A percentile compares a stretch with the other conserved stretches of the same genome.
Conservation (phyloP, 495 filamentous ascomycete genomes). For the Parathielavia appendiculata region DNA sequence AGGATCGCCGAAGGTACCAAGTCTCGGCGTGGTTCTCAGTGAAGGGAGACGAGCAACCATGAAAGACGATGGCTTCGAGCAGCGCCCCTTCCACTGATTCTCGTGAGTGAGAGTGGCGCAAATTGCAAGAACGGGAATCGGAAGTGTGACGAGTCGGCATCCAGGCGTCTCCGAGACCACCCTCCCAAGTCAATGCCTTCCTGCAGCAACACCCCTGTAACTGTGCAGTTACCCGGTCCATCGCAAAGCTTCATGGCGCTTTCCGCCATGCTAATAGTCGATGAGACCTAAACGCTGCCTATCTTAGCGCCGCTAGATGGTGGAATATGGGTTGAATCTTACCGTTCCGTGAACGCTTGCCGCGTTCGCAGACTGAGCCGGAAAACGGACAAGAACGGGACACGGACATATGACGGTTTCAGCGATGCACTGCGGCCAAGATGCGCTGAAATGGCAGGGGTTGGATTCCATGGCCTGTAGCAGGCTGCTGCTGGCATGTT, state of each 20-base stretch:
- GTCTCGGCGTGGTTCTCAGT: too few relatives aligned
- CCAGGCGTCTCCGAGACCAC: background rate
- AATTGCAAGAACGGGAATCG: slow-evolving; percentile 1
- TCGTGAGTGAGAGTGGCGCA: slow-evolving; percentile 1
- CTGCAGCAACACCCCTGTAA: background rate
- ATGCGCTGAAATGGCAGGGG: slow-evolving; percentile 29
- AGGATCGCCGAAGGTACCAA: too few relatives aligned
- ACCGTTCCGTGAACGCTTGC: background rate
- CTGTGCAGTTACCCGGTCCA: background rate
- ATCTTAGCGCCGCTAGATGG: background rate
- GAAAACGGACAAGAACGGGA: slow-evolving; percentile 9
- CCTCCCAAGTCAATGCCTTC: background rate
- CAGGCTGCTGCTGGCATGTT: slow-evolving; percentile 20
- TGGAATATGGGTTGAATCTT: background rate
- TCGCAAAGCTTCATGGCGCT: background rate
- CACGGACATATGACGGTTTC: slow-evolving; percentile 19
- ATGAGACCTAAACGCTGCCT: background rate
- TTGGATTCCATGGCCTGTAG: background rate
- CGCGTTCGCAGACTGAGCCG: background rate
- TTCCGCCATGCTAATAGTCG: background rate
- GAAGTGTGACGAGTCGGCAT: background rate
- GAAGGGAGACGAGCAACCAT: too few relatives aligned
- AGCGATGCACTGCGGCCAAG: slow-evolving; percentile 13
- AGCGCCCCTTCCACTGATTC: background rate
- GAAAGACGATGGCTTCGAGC: background rate